Conservation (phyloP, 495 filamentous ascomycete species). For the Aspergillus sparsus region DNA sequence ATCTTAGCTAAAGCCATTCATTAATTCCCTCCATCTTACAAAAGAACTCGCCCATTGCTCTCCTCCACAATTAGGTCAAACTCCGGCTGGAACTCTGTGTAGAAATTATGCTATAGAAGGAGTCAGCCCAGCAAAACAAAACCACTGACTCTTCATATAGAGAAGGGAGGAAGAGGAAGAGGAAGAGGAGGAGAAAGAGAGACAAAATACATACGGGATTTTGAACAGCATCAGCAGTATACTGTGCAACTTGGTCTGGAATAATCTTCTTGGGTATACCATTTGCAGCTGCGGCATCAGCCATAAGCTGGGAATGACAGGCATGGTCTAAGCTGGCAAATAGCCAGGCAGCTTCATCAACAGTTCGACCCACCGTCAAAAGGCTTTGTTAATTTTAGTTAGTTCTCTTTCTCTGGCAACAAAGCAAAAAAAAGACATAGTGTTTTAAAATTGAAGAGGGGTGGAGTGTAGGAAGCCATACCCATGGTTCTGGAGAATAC, state of each 20-base stretch:
- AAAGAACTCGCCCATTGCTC: constrained; percentile 42
- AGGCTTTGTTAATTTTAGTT: constrained; percentile 36
- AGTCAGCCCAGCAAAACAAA: constrained; percentile 16
- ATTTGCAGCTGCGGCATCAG: constrained; percentile 61
- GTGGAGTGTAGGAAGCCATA: constrained; percentile 13
- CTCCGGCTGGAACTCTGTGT: constrained; percentile 49
- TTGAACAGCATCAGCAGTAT: constrained; percentile 43
- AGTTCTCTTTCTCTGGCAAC: background rate
- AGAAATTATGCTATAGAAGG: constrained; percentile 41
- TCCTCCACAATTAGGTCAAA: constrained; percentile 49
- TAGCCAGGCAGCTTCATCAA: constrained; percentile 69
- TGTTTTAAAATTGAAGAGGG: background rate
- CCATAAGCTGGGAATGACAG: constrained; percentile 66
- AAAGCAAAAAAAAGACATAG: background rate
- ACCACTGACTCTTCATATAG: background rate
- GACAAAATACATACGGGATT: constrained; percentile 35
- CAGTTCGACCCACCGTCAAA: constrained; percentile 61
- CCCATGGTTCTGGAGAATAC: constrained; percentile 70
- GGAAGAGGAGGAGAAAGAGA: background rate
- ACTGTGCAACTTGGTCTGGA: constrained; percentile 37
- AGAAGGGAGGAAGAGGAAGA: background rate
- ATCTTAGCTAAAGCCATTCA: background rate
- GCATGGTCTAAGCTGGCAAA: constrained; percentile 66
- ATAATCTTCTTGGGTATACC: constrained; percentile 60
- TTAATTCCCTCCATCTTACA: constrained; percentile 23